Base-by-base conservation (phyloP, 306 rosid species). In the Nissolia schottii region DNA sequence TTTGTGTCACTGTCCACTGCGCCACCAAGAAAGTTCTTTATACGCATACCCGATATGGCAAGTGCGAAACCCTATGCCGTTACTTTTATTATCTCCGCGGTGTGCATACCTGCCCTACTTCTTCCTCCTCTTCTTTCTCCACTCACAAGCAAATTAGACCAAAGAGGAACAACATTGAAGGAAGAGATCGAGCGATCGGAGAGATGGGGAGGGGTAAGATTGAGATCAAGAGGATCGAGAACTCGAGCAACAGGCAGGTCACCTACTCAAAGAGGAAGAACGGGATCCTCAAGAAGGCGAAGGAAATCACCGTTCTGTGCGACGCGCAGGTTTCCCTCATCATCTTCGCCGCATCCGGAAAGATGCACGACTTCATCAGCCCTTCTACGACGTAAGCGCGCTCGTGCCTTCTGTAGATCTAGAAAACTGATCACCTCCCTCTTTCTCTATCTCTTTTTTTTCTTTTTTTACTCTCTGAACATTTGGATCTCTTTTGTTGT, bases 171-270 rank as follows among this genome's bases (percentile, higher is more conserved):
- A 20, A 75, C 23, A 32, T 19, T 31, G 62, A 14, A 63, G 45
- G 7, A 24, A 35, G 16, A 20, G 27, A 29, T 1, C 7, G 23
- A 11, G 12, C 46, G 70, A 8, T 40, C 31, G 22, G 41, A 51
- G 71, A 57, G n/a, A 90, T 91, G 97, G 97, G 97, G 48, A 89
- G 97, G 34, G 97, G 96, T 3, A 91, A 91, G 91, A 91, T 91
- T 64, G 97, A 91, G 88, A 91, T 91, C 29, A 89, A 85, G 85
- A 89, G 96, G 81, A 91, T 91, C 5, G 97, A 91, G 82, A 91
- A 89, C 80, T 70, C 85, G 10, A 89, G 67, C 75, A 89, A 84
- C 86, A 91, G 97, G 72, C 84, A 79, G 35, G 97, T 91, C 54
- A 89, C 97, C 3, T 91, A 82, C 66, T 64, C 97, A 0, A 91